phyloP scores from a whole-genome alignment of 371 early-diverging fungal genomes.

The Mucor plumbeus region DNA sequence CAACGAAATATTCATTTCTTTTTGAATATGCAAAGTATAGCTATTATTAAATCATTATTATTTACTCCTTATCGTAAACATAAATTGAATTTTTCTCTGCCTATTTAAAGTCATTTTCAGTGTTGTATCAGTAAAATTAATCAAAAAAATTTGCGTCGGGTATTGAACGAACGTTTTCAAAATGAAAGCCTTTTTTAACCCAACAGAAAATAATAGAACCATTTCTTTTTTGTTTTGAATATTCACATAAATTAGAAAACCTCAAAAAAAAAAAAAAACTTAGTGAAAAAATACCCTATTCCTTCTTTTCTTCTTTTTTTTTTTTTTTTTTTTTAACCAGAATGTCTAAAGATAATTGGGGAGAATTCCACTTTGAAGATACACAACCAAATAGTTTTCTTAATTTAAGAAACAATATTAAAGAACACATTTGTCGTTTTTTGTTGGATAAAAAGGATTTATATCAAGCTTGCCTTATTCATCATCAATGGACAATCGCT shows the following conservation, averaged over 20 bases:
- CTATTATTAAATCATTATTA: too few species aligned
- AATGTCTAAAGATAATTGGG: conserved; percentile 13
- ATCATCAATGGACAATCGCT: conserved; percentile 36
- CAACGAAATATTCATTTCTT: too few species aligned
- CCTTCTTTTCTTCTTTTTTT: neutral
- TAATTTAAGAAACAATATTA: conserved; percentile 24
- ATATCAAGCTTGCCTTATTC: conserved; percentile 36
- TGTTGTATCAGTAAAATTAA: neutral
- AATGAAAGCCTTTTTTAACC: neutral
- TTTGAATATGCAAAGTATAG: too few species aligned
- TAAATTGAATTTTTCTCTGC: neutral
- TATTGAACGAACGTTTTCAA: neutral
- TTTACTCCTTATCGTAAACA: neutral
- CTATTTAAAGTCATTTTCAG: neutral
- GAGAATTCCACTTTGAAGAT: conserved; percentile 27
- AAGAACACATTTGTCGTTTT: conserved; percentile 44
- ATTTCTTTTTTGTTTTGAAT: too few species aligned
- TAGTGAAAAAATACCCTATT: too few species aligned
- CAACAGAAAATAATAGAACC: neutral
- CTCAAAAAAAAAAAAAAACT: too few species aligned
- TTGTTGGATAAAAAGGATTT: conserved; percentile 32
- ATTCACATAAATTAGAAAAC: too few species aligned
- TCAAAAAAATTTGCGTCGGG: conserved; percentile 3
- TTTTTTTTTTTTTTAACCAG: neutral
- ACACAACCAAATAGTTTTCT: neutral